Evolutionary conservation across 176 grass and related monocot genomes (phyloP).

Genomic region (Dactylis glomerata): DNA sequence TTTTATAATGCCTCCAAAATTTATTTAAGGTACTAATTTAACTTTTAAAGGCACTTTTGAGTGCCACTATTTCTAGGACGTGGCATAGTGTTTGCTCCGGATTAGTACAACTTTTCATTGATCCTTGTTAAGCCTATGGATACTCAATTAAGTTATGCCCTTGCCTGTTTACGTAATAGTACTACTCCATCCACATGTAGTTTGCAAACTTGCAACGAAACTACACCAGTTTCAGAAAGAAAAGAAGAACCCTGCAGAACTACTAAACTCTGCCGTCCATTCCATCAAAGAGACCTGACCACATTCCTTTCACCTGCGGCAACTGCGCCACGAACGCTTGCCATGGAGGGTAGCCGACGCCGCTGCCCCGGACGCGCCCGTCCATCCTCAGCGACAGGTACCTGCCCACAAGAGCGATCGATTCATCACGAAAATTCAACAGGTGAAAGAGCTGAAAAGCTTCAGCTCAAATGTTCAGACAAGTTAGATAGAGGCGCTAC

Average conservation of each 20-base stretch:
- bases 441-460: neutral
- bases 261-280: slow-evolving; percentile 79
- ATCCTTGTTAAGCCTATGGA: no score
- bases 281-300: slow-evolving; percentile 86
- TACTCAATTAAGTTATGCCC: no score
- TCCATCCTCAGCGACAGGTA: slow-evolving; percentile 92
- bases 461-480: slow-evolving; percentile 10
- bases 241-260: neutral
- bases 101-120: no score
- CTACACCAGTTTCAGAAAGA: neutral
- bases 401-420: slow-evolving; percentile 24
- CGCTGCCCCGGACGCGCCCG: slow-evolving; percentile 88
- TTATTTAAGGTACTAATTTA: no score
- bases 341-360: slow-evolving; percentile 91
- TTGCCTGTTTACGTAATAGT: no score
- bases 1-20: no score
- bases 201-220: neutral
- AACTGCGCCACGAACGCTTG: slow-evolving; percentile 89
- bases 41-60: no score
- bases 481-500: neutral
- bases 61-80: no score
- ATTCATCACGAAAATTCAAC: neutral
- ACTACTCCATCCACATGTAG: no score
- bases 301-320: slow-evolving; percentile 83
- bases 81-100: no score